Evolutionary conservation across 2,329 filamentous ascomycete species (phyloP), one percentile per base, ranked within the genome.

Genomic region (Monosporascus cannonballus): DNA sequence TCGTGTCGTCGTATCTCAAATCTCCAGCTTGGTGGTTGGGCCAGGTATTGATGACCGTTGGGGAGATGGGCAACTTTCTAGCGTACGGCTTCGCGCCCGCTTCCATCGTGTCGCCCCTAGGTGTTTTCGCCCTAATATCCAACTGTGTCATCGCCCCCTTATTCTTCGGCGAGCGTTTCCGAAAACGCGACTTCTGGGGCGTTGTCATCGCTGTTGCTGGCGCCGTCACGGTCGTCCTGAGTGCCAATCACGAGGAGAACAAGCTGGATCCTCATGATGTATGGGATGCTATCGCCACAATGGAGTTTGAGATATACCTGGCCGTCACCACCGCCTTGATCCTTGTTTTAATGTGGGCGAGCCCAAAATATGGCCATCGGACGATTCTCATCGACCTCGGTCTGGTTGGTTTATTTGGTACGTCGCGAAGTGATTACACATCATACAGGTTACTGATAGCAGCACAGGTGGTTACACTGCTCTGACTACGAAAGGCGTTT

Each of bases 21-120:
- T 96, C 91, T 37, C 90, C 91, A 1, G 96, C 94, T 67, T 99
- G 94, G 94, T 99, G 94, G 94, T 73, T 86, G 34, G 94, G 94
- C 20, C 93, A 97, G 59, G 80, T 95, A 17, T 78, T 99, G 54
- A 99, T 99, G 83, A 90, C 86, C 1, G 74, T 96, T 24, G 94
- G 94, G 53, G 94, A 99, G 73, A 87, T 89, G 66, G 94, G 94
- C 49, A 99, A 99, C 69, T 99, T 99, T 66, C 75, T 99, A 57
- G 94, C 94, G 0, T 99, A 99, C 66, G 94, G 94, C 24, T 99
- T 99, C 68, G 94, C 94, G 30, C 94, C 94, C 3, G 94, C 94
- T 7, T 97, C 94, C 15, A 96, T 99, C 63, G 94, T 99, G 42
- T 96, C 92, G 36, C 94, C 94, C 0, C 77, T 99, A 6, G 94